Base-by-base conservation (phyloP, 169 alveolate species). In the Plasmodium sp. region DNA sequence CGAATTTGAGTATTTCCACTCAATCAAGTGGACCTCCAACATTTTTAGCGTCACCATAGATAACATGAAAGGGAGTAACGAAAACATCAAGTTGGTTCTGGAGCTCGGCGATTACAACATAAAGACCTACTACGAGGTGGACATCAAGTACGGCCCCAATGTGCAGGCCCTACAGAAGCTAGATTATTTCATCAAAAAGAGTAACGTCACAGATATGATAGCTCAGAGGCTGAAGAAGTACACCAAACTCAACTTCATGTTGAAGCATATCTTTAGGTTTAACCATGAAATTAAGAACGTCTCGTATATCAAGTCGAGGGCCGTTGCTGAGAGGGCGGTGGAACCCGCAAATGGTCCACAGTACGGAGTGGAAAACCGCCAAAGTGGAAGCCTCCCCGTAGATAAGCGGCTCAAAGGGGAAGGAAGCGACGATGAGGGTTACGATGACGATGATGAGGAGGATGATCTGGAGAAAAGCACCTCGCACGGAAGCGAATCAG, bases 1-100 rank as follows among this genome's bases (percentile, higher is more conserved):
- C 43, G 95, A 92, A 72, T 92, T 81, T 92, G 95, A 92, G 82
- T 92, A 92, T 92, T 92, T 56, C 33, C 95, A 92, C 58, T 92
- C 95, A 22, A 67, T 3, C 41, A 92, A 58, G 83, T 92, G 95
- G 95, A 33, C 48, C 34, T 71, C 95, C 9, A 74, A 67, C 58
- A 92, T 27, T 34, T 92, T 82, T 73, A 83, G 84, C 72, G 72
- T 92, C 43, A 82, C 92, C 43, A 92, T 92, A 48, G 85, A 81
- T 22, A 92, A 34, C 75, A 92, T 92, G 95, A 72, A 92, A n/a
- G 95, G 92, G 16, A 41, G 2, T 3, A 92, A 83, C 54, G 85
- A 73, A 34, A 92, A 92, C 54, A 83, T 92, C 16, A 81, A 81
- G 83, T 43, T 92, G 51, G 56, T 73, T 33, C 58, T 92, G 79